Evolutionary conservation across 768 basidiomycete species (phyloP).

Genomic region (Suillus lakei): DNA sequence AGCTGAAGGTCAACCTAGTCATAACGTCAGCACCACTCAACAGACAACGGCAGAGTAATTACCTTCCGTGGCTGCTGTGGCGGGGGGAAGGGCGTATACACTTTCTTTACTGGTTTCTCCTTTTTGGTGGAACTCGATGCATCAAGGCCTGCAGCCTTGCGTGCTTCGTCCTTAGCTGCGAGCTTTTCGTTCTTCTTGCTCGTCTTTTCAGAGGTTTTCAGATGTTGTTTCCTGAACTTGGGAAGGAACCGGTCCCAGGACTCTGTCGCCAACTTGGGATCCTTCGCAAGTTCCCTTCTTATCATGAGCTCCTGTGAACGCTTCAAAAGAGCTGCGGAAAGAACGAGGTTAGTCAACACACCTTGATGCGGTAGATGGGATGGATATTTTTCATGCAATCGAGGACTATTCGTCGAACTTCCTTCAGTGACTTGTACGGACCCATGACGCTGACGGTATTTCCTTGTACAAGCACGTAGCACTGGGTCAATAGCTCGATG

Average conservation of each 20-base stretch:
- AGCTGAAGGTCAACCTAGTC: slow-evolving; percentile 86
- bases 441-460: slow-evolving; percentile 99
- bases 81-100: slow-evolving; percentile 99
- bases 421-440: slow-evolving; percentile 91
- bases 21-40: slow-evolving; percentile 13
- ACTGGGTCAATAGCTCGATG: slow-evolving; percentile 94
- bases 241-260: slow-evolving; percentile 98
- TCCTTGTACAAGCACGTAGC: slow-evolving; percentile 97
- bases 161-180: slow-evolving; percentile 62
- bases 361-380: slow-evolving; percentile 99
- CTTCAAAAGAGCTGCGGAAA: neutral
- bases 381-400: slow-evolving; percentile 99
- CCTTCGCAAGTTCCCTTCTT: slow-evolving; percentile 95
- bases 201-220: slow-evolving; percentile 94
- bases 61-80: slow-evolving; percentile 93
- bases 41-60: slow-evolving; percentile 10
- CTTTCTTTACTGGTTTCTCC: slow-evolving; percentile 76
- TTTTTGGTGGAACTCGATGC: slow-evolving; percentile 38
- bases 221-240: slow-evolving; percentile 90
- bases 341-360: slow-evolving; percentile 30
- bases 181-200: slow-evolving; percentile 82
- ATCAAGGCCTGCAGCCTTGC: slow-evolving; percentile 68
- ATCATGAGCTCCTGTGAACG: slow-evolving; percentile 91
- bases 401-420: slow-evolving; percentile 93
- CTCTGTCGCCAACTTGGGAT: slow-evolving; percentile 92